Conservation (phyloP, 768 basidiomycete genomes). For the Amanita pallidorosea region DNA sequence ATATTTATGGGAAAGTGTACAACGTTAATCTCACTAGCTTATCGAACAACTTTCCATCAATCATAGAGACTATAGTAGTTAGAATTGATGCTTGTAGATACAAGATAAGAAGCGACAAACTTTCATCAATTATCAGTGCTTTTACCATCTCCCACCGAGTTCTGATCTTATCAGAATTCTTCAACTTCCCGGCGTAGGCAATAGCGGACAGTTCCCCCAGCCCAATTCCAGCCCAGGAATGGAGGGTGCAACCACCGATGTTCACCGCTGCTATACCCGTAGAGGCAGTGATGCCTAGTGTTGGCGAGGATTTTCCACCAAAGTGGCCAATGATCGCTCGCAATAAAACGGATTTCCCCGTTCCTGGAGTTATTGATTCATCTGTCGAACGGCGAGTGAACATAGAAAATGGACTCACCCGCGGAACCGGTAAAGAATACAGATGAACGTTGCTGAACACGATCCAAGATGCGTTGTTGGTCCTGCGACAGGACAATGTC, state of each 20-base stretch:
- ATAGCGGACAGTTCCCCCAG: conserved; percentile 51
- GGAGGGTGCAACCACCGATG: conserved; percentile 73
- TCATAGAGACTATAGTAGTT: conserved; percentile 66
- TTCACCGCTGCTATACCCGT: conserved; percentile 76
- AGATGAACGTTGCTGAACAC: conserved; percentile 48
- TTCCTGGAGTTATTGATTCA: conserved; percentile 29
- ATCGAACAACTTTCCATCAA: conserved; percentile 72
- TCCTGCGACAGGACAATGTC: conserved; percentile 36
- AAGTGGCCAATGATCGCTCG: conserved; percentile 56
- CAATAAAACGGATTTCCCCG: conserved; percentile 78
- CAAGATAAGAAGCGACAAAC: conserved; percentile 26
- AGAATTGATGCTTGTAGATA: not conserved
- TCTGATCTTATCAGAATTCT: conserved; percentile 28
- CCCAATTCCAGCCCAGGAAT: conserved; percentile 77
- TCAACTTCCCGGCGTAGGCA: conserved; percentile 43
- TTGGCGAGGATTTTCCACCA: conserved; percentile 15
- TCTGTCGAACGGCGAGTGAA: not conserved
- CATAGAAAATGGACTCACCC: conserved; percentile 28
- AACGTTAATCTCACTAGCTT: conserved; percentile 44
- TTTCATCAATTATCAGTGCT: conserved; percentile 79
- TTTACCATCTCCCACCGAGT: conserved; percentile 51
- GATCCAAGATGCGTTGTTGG: conserved; percentile 36
- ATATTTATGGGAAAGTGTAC: conserved; percentile 5
- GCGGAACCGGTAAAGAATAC: conserved; percentile 87
- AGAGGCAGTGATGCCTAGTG: conserved; percentile 70